Evolutionary conservation across 2,329 filamentous ascomycete genomes (phyloP), one percentile per base, ranked within the genome.

Genomic region (Neofusicoccum laricinum): DNA sequence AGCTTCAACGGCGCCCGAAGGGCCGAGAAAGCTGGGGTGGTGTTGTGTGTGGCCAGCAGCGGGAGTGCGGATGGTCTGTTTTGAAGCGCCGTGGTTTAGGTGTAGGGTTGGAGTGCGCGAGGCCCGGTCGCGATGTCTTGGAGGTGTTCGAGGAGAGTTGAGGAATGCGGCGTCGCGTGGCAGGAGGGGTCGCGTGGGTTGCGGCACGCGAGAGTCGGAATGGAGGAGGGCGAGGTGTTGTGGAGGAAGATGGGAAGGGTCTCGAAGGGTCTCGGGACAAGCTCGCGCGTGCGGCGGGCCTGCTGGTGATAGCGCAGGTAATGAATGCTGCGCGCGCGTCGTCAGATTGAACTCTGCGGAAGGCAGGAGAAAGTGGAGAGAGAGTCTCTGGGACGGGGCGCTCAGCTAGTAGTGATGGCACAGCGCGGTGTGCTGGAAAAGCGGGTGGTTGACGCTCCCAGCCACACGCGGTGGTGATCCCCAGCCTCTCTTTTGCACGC

Each of bases 1-100:
- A 68, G 61, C 67, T 69, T 74, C 76, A 73, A 71, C 76, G 76
- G 77, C 76, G 76, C 77, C 71, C 74, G 72, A 70, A 75, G 77
- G 77, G 76, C 76, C 72, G 76, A 75, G 71, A 75, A 68, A 67
- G 48, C 61, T 53, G 11, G 38, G 19, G 61, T 19, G 38, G 25
- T 11, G 25, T 36, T 40, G 38, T 11, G 8, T 12, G 45, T 40
- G 36, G 45, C 17, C 38, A 46, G 45, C 30, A n/a, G 34, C 30
- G 17, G 36, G 34, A 25, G 49, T n/a, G n/a, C n/a, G n/a, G n/a
- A n/a, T n/a, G n/a, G n/a, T n/a, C n/a, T n/a, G n/a, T n/a, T n/a
- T 25, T 3, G 17, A 51, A 36, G 25, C 25, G 25, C 25, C 25
- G 25, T 4, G 25, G 25, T 30, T 30, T 19, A 10, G 34, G 43